Conservation (phyloP, 805 yeast genomes). For the Saturnispora saitoi region DNA sequence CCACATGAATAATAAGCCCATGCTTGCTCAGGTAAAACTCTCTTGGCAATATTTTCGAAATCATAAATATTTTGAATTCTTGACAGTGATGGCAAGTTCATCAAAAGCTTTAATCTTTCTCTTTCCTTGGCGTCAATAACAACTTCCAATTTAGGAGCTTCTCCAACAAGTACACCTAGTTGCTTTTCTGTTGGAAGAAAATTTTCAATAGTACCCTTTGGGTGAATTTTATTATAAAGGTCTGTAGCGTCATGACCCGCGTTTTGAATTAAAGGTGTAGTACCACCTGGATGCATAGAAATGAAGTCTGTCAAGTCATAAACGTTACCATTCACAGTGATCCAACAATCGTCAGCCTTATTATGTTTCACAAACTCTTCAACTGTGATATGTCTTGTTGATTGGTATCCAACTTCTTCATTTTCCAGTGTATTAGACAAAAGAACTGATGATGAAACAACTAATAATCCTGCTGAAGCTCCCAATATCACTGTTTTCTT, state of each 20-base stretch:
- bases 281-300: slow-evolving; percentile 44
- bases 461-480: neutral
- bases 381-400: slow-evolving; percentile 18
- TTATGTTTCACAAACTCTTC: slow-evolving; percentile 44
- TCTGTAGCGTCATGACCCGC: slow-evolving; percentile 52
- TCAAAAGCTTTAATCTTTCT: slow-evolving; percentile 34
- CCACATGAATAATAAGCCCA: slow-evolving; percentile 93
- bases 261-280: slow-evolving; percentile 32
- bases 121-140: slow-evolving; percentile 35
- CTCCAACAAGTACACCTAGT: slow-evolving; percentile 41
- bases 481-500: neutral
- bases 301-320: slow-evolving; percentile 62
- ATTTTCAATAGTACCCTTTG: slow-evolving; percentile 69
- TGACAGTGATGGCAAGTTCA: slow-evolving; percentile 59
- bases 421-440: neutral
- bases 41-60: slow-evolving; percentile 78
- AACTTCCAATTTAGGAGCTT: slow-evolving; percentile 28
- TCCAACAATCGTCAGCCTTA: slow-evolving; percentile 68
- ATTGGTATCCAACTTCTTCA: slow-evolving; percentile 8
- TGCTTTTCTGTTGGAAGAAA: slow-evolving; percentile 51
- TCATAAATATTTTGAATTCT: slow-evolving; percentile 73
- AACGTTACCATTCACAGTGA: slow-evolving; percentile 70
- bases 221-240: slow-evolving; percentile 83
- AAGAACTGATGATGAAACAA: neutral
- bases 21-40: slow-evolving; percentile 65